These are phyloP conservation scores for Cyclotella cryptica DNA, from an alignment of 108 stramenopile species.

Conservation along the genomic window DNA sequence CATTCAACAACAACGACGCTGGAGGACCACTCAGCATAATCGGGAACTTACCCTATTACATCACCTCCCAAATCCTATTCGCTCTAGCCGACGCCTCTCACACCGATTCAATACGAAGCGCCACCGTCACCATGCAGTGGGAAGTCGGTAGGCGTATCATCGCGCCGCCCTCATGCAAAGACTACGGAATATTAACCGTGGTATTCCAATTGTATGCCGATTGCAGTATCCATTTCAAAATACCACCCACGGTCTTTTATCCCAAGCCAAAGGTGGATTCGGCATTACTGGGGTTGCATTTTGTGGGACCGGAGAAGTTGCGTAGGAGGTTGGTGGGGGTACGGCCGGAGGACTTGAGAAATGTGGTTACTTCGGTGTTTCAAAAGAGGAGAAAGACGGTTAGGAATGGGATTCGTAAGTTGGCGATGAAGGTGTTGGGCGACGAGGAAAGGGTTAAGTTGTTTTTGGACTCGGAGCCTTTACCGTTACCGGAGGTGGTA, in stretches of 20 bases:
- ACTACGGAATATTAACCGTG: conserved; percentile 95
- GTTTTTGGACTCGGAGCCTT: conserved; percentile 60
- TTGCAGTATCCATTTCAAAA: conserved; percentile 91
- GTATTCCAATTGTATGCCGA: conserved; percentile 95
- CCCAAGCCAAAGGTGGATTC: conserved; percentile 96
- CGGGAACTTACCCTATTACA: conserved; percentile 98
- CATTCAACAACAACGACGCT: conserved; percentile 1
- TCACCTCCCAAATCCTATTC: conserved; percentile 96
- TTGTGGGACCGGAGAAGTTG: conserved; percentile 70
- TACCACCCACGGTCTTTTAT: conserved; percentile 98
- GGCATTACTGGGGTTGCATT: conserved; percentile 93
- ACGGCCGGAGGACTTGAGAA: conserved; percentile 74
- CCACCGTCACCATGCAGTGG: conserved; percentile 98
- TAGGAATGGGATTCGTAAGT: conserved; percentile 85
- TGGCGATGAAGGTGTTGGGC: conserved; percentile 58
- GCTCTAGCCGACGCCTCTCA: conserved; percentile 93
- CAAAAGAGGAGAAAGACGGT: conserved; percentile 96
- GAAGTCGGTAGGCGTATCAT: conserved; percentile 94
- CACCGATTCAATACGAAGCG: conserved; percentile 79
- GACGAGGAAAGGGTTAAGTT: conserved; percentile 47
- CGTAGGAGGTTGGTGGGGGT: conserved; percentile 81
- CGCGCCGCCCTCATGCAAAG: conserved; percentile 81
- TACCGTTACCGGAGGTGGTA: conserved; percentile 66
- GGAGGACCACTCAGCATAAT: conserved; percentile 90
- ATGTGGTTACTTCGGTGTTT: conserved; percentile 90